A percentile compares a stretch with the other conserved stretches of the same genome.
phyloP scores from a whole-genome alignment of 2,329 filamentous ascomycete genomes.

The Colletotrichum sp. region DNA sequence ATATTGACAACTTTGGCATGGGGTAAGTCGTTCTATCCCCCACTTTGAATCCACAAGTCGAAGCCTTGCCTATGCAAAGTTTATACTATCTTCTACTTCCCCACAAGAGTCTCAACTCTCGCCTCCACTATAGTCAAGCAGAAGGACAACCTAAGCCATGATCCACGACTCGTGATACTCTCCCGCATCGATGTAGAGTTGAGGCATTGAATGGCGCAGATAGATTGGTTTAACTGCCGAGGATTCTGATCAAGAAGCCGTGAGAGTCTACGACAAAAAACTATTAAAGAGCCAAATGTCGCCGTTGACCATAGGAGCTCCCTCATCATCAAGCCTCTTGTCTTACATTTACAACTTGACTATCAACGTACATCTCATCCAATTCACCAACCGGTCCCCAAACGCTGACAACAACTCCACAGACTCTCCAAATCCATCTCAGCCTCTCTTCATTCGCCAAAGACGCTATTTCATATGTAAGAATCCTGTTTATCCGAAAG shows the following conservation, averaged over 20 bases:
- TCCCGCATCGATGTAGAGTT: not conserved
- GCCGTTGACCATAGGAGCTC: rapidly evolving
- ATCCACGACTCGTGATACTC: not conserved
- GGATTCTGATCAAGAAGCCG: not conserved
- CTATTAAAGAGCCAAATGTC: not conserved
- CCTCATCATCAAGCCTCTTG: not conserved
- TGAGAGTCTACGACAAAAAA: not conserved
- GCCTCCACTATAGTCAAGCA: not conserved
- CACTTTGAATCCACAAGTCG: not conserved
- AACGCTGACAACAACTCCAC: not conserved
- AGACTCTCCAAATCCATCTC: not conserved
- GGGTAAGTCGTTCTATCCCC: not conserved
- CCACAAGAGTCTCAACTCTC: not conserved
- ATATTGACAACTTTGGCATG: not conserved
- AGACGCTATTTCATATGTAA: not conserved
- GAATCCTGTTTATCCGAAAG: not conserved
- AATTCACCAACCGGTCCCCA: not conserved
- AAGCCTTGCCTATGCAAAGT: not conserved
- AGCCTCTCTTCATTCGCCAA: not conserved
- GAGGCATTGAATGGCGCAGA: not conserved
- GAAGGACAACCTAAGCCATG: not conserved
- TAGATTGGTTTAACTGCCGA: not conserved
- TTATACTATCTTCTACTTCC: not conserved
- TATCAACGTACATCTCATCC: not conserved
- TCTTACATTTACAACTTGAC: not conserved